Conservation (phyloP, 2,329 filamentous ascomycete species). For the Fusarium torulosum region DNA sequence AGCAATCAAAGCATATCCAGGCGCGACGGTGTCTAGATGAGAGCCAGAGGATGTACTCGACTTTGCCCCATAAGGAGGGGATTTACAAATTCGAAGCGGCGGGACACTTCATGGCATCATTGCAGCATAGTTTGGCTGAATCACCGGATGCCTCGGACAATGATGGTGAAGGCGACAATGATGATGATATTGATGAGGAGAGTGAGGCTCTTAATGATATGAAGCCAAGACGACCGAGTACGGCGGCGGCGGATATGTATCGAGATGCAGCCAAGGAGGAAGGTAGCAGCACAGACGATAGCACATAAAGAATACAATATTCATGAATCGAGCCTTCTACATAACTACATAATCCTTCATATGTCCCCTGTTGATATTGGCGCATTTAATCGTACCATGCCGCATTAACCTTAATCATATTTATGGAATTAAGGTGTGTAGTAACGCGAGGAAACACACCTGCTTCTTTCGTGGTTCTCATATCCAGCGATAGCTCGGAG, state of each 20-base stretch:
- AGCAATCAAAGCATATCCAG: slow-evolving; percentile 80
- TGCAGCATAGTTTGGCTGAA: slow-evolving; percentile 64
- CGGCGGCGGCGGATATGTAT: slow-evolving; percentile 64
- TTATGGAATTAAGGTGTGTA: neutral
- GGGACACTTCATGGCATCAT: slow-evolving; percentile 63
- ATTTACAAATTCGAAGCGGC: slow-evolving; percentile 65
- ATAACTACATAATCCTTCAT: neutral
- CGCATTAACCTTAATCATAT: neutral
- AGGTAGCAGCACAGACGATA: slow-evolving; percentile 28
- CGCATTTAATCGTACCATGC: neutral
- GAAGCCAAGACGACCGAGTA: slow-evolving; percentile 67
- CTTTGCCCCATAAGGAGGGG: slow-evolving; percentile 63
- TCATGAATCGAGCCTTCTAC: neutral
- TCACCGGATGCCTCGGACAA: slow-evolving; percentile 56
- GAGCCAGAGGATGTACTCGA: slow-evolving; percentile 68
- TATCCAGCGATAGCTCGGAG: neutral
- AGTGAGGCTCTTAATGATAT: slow-evolving; percentile 67
- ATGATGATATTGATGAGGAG: slow-evolving; percentile 63
- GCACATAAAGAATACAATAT: slow-evolving; percentile 55
- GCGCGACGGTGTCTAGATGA: slow-evolving; percentile 82
- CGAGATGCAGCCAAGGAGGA: slow-evolving; percentile 49
- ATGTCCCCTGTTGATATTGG: neutral
- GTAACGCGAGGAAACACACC: neutral
- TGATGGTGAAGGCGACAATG: slow-evolving; percentile 58
- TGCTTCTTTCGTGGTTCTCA: neutral